phyloP scores from a whole-genome alignment of 2,329 filamentous ascomycete species.

The Pseudocercospora macadamiae region DNA sequence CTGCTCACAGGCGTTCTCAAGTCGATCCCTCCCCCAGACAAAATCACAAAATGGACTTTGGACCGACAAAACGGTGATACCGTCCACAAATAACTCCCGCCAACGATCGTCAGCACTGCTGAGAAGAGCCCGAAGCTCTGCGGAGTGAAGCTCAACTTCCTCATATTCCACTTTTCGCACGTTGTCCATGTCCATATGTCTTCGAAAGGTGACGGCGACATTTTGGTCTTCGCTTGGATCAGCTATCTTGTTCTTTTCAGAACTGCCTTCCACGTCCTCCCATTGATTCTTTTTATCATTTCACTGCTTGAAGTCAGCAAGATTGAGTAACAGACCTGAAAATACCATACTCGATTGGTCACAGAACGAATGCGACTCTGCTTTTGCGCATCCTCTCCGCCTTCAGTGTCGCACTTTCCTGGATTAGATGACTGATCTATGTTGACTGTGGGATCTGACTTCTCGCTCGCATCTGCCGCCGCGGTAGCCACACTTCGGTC shows the following conservation, averaged over 20 bases:
- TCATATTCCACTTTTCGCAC: conserved; percentile 4
- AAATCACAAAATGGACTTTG: conserved; percentile 12
- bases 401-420: too few relatives aligned
- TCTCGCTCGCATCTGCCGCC: neutral
- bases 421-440: too few relatives aligned
- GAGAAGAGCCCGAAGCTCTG: conserved; percentile 3
- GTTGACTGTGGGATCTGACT: neutral
- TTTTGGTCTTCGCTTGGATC: too few relatives aligned
- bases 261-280: neutral
- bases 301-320: too few relatives aligned
- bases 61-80: neutral
- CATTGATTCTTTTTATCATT: conserved; percentile 1
- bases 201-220: conserved; percentile 9
- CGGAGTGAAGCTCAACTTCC: conserved; percentile 10
- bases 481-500: too few relatives aligned
- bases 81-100: neutral
- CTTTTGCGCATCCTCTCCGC: too few relatives aligned
- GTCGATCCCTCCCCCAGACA: conserved; percentile 6
- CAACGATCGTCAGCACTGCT: neutral
- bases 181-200: conserved; percentile 14
- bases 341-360: too few relatives aligned
- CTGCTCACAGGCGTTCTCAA: conserved; percentile 7
- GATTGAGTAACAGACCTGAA: too few relatives aligned
- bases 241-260: too few relatives aligned
- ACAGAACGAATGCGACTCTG: too few relatives aligned